Base-by-base conservation (phyloP, 1,139 yeast genomes). In the Pichia inconspicua region DNA sequence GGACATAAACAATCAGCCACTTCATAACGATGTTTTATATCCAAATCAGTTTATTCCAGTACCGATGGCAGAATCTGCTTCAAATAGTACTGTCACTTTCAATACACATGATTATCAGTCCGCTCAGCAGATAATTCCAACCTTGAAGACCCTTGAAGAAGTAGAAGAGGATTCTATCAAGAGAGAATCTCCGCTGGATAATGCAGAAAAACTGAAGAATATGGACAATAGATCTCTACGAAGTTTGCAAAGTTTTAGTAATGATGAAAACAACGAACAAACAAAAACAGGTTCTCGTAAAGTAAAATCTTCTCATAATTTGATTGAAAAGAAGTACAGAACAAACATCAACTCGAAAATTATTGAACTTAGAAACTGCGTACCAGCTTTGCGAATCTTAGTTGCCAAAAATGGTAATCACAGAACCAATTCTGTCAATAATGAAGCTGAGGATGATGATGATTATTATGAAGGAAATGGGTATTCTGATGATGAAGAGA, bases 281-380 rank as follows among this genome's bases (percentile, higher is more conserved):
- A 28, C 40, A 22, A 39, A 19, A 41, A 17, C 10, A 25, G 48
- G 12, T 19, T 62, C 62, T 35, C 59, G 60, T 42, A 74, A 78
- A 47, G 72, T 70, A 10, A 75, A 77, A 59, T 74, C 82, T 12
- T 80, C 88, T n/a, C 92, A 84, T 65, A 84, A 84, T 59, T 76
- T 84, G 77, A 83, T 84, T 58, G 94, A 84, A 61, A 83, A 84
- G 65, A 80, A 84, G 60, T 84, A 84, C 65, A 71, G 94, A 58
- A 82, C 88, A 32, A 83, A 82, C 59, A 82, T 84, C 58, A 84
- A 84, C 62, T 78, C 84, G 51, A 84, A 84, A 66, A 84, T 84
- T 45, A 63, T 80, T 48, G 82, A 82, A 48, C 74, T 84, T 43
- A 69, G 90, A 55, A 88, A 84, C 57, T 85, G 86, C 40, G 92